Percentiles rank a stretch among this genome's conserved stretches.
These are phyloP conservation scores for Nicotiana undulata DNA, from an alignment of 257 asterid genomes.

Conservation along the genomic window DNA sequence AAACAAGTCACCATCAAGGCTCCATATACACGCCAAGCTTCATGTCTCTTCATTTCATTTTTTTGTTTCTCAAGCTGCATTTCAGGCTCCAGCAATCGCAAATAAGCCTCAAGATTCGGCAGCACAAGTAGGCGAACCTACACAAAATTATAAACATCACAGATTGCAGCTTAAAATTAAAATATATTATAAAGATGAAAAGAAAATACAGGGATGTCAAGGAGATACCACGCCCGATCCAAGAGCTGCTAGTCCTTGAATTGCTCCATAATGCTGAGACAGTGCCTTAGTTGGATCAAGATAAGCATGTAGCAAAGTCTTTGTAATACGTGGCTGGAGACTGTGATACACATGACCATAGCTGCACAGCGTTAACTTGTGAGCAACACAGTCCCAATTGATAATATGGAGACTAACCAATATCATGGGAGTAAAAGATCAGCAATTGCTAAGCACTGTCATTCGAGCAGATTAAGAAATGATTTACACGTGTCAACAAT, in stretches of 20 bases:
- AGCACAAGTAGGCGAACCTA: conserved; percentile 75
- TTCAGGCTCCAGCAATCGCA: conserved; percentile 86
- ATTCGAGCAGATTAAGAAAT: background rate
- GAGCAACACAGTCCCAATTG: background rate
- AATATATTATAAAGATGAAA: background rate
- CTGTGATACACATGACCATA: conserved; percentile 78
- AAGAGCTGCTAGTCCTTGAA: conserved; percentile 88
- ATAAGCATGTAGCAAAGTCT: conserved; percentile 75
- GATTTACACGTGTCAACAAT: background rate
- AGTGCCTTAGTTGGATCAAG: conserved; percentile 81
- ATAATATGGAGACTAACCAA: background rate
- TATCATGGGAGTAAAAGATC: background rate
- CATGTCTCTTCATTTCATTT: conserved; percentile 89
- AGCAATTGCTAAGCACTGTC: background rate
- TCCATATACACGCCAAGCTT: conserved; percentile 97
- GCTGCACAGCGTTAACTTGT: conserved; percentile 34
- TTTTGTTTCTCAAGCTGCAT: conserved; percentile 89
- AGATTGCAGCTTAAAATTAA: background rate
- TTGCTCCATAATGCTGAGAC: conserved; percentile 97
- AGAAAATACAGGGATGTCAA: conserved; percentile 7
- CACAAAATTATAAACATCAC: conserved; percentile 15
- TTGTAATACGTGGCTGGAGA: conserved; percentile 87
- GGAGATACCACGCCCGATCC: conserved; percentile 84
- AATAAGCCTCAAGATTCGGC: conserved; percentile 79
- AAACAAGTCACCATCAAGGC: conserved; percentile 61